phyloP scores from a whole-genome alignment of 768 basidiomycete species.

The Cyathus striatus region DNA sequence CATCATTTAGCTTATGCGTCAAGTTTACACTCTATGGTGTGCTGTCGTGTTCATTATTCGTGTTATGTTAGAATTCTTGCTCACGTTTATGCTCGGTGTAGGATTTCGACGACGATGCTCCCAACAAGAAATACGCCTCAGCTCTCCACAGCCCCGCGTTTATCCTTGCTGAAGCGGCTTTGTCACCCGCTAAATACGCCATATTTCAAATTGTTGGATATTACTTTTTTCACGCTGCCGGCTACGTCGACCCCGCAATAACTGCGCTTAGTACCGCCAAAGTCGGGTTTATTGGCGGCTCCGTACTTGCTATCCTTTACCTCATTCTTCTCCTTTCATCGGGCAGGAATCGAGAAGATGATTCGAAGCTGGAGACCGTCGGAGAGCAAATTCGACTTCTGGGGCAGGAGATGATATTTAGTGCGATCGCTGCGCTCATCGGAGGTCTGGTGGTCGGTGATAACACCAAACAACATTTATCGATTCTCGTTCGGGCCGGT shows the following conservation, averaged over 20 bases:
- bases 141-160: too few species aligned
- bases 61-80: not conserved
- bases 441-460: slow-evolving; percentile 9
- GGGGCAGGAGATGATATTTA: slow-evolving; percentile 18
- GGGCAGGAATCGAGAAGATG: not conserved
- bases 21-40: not conserved
- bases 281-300: slow-evolving; percentile 19
- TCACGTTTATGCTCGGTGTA: too few species aligned
- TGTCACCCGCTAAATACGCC: slow-evolving; percentile 24
- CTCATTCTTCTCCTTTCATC: slow-evolving; percentile 8
- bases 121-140: too few species aligned
- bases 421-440: slow-evolving; percentile 13
- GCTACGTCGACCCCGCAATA: slow-evolving; percentile 3
- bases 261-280: slow-evolving; percentile 8
- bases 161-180: slow-evolving; percentile 19
- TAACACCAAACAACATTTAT: slow-evolving; percentile 3
- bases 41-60: slow-evolving; percentile 1
- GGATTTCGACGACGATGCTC: too few species aligned
- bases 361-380: not conserved
- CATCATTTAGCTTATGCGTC: too few species aligned
- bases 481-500: slow-evolving; percentile 10
- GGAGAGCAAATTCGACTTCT: slow-evolving; percentile 3
- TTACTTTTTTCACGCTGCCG: slow-evolving; percentile 9
- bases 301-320: slow-evolving; percentile 14
- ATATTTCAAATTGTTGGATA: slow-evolving; percentile 19